These are phyloP conservation scores for Auriscalpium orientale DNA, from an alignment of 768 basidiomycete genomes.

Conservation along the genomic window DNA sequence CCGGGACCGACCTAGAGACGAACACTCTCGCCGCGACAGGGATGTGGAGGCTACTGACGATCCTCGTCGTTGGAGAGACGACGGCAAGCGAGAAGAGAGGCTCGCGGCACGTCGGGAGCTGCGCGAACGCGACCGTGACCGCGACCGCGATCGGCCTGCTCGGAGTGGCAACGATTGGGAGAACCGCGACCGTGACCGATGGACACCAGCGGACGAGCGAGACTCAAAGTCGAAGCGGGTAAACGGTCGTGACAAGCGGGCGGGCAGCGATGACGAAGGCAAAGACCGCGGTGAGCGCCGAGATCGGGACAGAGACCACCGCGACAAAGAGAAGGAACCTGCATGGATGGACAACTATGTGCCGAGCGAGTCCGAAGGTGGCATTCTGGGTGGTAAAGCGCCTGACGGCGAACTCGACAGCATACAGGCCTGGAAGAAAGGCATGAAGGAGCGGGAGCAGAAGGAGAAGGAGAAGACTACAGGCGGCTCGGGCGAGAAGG, in stretches of 20 bases:
- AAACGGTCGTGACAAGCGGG: conserved; percentile 52
- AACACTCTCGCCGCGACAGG: conserved; percentile 29
- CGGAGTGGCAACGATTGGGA: conserved; percentile 30
- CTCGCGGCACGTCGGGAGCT: conserved; percentile 50
- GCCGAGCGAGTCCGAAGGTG: conserved; percentile 46
- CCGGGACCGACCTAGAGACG: conserved; percentile 26
- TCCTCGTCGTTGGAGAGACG: conserved; percentile 72
- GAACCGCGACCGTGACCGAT: conserved; percentile 36
- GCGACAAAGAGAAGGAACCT: conserved; percentile 73
- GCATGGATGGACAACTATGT: conserved; percentile 92
- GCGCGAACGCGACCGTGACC: conserved; percentile 34
- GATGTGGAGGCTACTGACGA: conserved; percentile 59
- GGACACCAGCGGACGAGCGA: conserved; percentile 60
- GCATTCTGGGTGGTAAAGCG: conserved; percentile 56
- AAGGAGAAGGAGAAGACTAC: conserved; percentile 36
- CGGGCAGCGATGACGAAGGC: conserved; percentile 41
- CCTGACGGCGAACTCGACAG: conserved; percentile 67
- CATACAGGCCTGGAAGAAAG: conserved; percentile 85
- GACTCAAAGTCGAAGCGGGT: conserved; percentile 56
- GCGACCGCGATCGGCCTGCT: conserved; percentile 35
- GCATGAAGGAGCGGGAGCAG: conserved; percentile 66
- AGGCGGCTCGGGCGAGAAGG: conserved; percentile 9
- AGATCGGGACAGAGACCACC: conserved; percentile 45
- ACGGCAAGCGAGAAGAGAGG: conserved; percentile 74
- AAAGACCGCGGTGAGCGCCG: conserved; percentile 39